Percentiles rank a stretch among this genome's conserved stretches.
These are phyloP conservation scores for Pulveroboletus sp. DNA, from an alignment of 768 basidiomycete species.

Conservation along the genomic window DNA sequence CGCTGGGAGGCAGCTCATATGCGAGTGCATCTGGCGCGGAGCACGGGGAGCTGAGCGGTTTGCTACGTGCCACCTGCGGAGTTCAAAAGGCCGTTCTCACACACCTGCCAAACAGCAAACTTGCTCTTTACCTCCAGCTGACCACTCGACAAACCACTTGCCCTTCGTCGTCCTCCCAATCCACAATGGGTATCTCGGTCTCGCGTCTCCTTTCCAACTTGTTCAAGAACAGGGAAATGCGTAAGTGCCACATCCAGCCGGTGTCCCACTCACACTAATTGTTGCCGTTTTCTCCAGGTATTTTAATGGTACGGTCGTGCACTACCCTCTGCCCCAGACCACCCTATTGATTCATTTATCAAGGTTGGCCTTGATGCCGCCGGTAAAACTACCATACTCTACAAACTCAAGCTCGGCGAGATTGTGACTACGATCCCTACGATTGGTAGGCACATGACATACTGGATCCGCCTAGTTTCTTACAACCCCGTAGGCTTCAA, in stretches of 20 bases:
- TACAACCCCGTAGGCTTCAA: slow-evolving; percentile 81
- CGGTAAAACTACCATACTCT: slow-evolving; percentile 97
- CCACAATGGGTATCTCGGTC: slow-evolving; percentile 73
- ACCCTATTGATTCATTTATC: slow-evolving; percentile 6
- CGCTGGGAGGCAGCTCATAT: no score
- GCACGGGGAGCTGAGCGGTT: background rate
- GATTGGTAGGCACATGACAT: slow-evolving; percentile 67
- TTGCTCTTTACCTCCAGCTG: slow-evolving; percentile 29
- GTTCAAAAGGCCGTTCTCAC: slow-evolving; percentile 32
- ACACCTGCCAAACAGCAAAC: slow-evolving; percentile 30
- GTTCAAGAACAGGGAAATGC: slow-evolving; percentile 99
- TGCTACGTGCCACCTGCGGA: slow-evolving; percentile 26
- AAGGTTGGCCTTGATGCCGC: slow-evolving; percentile 99
- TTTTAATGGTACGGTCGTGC: slow-evolving; percentile 74
- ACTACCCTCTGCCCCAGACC: slow-evolving; percentile 18
- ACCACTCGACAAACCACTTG: slow-evolving; percentile 24
- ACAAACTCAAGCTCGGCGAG: slow-evolving; percentile 99
- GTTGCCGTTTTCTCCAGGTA: slow-evolving; percentile 55
- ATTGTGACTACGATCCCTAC: slow-evolving; percentile 99
- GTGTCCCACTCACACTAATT: slow-evolving; percentile 18
- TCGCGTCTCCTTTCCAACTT: slow-evolving; percentile 75
- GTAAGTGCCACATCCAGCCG: slow-evolving; percentile 47
- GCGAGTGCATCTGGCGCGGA: no score
- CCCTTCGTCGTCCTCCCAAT: slow-evolving; percentile 29
- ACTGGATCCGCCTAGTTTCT: background rate